Evolutionary conservation across 2,329 filamentous ascomycete genomes (phyloP).

Genomic region (Grosmannia huntii): DNA sequence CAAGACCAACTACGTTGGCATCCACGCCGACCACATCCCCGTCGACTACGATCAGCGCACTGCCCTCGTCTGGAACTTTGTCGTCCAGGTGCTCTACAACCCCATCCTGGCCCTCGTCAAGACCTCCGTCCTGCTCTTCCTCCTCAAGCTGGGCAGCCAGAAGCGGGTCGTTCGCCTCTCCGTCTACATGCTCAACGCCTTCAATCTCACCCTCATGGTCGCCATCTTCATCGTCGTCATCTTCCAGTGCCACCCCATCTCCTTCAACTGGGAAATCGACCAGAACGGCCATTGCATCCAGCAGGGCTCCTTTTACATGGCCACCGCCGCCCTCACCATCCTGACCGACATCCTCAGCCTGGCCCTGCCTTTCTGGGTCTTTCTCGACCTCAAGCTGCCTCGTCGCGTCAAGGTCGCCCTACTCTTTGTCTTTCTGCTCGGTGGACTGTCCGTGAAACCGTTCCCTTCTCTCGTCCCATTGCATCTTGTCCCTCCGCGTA

Average conservation of each 20-base stretch:
- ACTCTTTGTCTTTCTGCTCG: conserved; percentile 20
- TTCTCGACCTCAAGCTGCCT: conserved; percentile 19
- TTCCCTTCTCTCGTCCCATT: neutral
- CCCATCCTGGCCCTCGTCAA: conserved; percentile 20
- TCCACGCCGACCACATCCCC: conserved; percentile 8
- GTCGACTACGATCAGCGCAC: conserved; percentile 1
- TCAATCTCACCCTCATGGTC: conserved; percentile 19
- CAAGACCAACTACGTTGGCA: conserved; percentile 11
- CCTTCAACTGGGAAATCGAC: conserved; percentile 30
- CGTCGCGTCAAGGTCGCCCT: conserved; percentile 18
- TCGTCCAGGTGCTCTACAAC: conserved; percentile 12
- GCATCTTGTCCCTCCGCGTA: neutral
- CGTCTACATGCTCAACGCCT: conserved; percentile 18
- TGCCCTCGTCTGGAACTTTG: conserved; percentile 10
- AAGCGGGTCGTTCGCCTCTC: conserved; percentile 16
- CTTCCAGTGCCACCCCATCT: conserved; percentile 27
- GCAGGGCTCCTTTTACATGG: conserved; percentile 17
- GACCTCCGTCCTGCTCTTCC: conserved; percentile 21
- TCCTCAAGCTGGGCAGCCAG: conserved; percentile 19
- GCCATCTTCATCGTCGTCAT: conserved; percentile 21
- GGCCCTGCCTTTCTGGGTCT: conserved; percentile 25
- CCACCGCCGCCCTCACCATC: conserved; percentile 28
- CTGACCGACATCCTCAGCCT: conserved; percentile 29
- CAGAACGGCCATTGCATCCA: conserved; percentile 23
- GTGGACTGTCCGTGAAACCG: conserved; percentile 16